Evolutionary conservation across 176 grass and related monocot species (phyloP).

Genomic region (Urochloa ruziziensis): DNA sequence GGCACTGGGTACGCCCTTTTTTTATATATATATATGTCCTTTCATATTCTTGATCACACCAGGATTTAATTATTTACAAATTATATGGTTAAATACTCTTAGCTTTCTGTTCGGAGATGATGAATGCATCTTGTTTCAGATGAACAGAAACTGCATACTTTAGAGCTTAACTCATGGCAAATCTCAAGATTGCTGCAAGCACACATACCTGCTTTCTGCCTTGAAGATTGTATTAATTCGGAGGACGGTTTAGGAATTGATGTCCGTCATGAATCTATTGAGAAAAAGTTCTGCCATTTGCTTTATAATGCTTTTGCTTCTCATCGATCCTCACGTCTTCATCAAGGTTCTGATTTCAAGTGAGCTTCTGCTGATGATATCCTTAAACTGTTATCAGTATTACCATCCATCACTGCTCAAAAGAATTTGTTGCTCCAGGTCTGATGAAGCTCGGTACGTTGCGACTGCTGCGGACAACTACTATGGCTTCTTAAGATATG

Average conservation of each 20-base stretch:
- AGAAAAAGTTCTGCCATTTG: slow-evolving; percentile 58
- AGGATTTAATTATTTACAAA: not conserved
- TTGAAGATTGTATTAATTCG: slow-evolving; percentile 51
- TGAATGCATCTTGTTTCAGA: slow-evolving; percentile 49
- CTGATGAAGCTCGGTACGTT: slow-evolving; percentile 37
- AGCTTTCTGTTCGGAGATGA: not conserved
- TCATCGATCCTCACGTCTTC: slow-evolving; percentile 47
- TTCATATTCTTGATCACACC: not conserved
- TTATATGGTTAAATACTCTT: slow-evolving; percentile 10
- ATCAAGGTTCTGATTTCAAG: slow-evolving; percentile 42
- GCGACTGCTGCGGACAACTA: slow-evolving; percentile 53
- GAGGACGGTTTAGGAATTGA: slow-evolving; percentile 18
- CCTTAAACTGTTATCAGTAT: slow-evolving; percentile 6
- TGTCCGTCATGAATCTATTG: slow-evolving; percentile 18
- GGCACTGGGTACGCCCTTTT: too few relatives aligned
- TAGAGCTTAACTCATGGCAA: slow-evolving; percentile 93
- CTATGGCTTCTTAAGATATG: slow-evolving; percentile 67
- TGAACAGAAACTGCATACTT: slow-evolving; percentile 62
- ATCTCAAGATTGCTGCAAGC: slow-evolving; percentile 75
- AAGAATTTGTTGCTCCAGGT: slow-evolving; percentile 42
- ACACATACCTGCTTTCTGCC: slow-evolving; percentile 62
- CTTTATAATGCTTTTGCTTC: slow-evolving; percentile 65
- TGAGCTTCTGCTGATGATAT: slow-evolving; percentile 32
- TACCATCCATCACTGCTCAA: not conserved
- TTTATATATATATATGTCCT: too few relatives aligned